Evolutionary conservation across 805 yeast genomes (phyloP).

Genomic region (Komagataella ulmi): DNA sequence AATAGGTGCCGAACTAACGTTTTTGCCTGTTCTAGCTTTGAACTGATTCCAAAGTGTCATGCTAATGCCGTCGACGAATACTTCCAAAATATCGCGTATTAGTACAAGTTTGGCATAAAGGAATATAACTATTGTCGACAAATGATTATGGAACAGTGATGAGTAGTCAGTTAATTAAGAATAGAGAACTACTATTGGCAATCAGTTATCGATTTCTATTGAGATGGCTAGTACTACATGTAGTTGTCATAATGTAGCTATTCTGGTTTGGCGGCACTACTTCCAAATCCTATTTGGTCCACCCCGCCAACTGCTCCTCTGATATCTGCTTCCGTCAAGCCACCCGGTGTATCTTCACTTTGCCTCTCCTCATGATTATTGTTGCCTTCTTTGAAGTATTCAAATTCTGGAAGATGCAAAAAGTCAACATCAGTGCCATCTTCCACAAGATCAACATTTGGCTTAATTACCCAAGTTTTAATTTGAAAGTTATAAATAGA

Average conservation of each 20-base stretch:
- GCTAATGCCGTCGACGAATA: background rate
- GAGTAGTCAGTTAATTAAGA: background rate
- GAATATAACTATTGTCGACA: background rate
- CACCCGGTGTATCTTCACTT: constrained; percentile 7
- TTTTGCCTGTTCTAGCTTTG: background rate
- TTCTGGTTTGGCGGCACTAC: constrained; percentile 2
- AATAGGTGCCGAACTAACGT: background rate
- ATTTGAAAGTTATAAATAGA: constrained; percentile 17
- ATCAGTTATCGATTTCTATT: too few relatives aligned
- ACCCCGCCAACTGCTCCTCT: constrained; percentile 4
- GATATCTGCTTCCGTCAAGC: constrained; percentile 21
- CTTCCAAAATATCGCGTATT: too few relatives aligned
- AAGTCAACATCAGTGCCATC: constrained; percentile 19
- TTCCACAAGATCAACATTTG: constrained; percentile 4
- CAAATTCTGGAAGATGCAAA: constrained; percentile 21
- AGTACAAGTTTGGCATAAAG: too few relatives aligned
- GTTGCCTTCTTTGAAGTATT: constrained; percentile 15
- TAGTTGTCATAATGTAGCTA: background rate
- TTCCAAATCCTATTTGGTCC: constrained; percentile 1
- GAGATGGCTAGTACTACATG: background rate
- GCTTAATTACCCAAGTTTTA: constrained; percentile 18
- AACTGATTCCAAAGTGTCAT: background rate
- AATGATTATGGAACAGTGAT: background rate
- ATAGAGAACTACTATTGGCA: too few relatives aligned
- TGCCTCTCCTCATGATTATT: constrained; percentile 4